Evolutionary conservation across 805 yeast species (phyloP), one percentile per base, ranked within the genome.

Genomic region (Torulaspora maleeae): DNA sequence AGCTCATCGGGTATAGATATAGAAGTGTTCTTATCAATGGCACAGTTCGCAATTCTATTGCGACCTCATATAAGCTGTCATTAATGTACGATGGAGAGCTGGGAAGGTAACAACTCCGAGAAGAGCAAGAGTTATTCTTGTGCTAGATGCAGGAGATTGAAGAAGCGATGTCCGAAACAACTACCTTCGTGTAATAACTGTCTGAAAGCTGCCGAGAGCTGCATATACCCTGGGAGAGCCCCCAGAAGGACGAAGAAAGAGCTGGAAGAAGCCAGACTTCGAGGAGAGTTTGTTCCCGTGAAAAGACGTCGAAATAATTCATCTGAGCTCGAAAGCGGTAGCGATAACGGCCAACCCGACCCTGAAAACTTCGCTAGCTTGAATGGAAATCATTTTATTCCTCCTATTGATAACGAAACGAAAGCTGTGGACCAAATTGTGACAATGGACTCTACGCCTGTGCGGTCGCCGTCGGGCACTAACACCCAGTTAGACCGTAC

Each of bases 141-240:
- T 54, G 57, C 69, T 13, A 55, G 78, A 32, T 77, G 81, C 53
- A 63, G 80, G 41, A 60, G 69, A 40, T 57, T 74, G 30, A 77
- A 76, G 59, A 76, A 76, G 58, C 73, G 71, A 50, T 77, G 81
- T 53, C 63, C 75, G 1, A 71, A 74, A 50, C 64, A 71, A 17
- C 44, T 58, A 1, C 79, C 80, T 0, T 58, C 52, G 13, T 77
- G 81, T 51, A 45, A 50, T 9, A 74, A 72, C 50, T 77, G 81
- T 50, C 38, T 35, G 9, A 69, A 63, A 45, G 68, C 72, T 6
- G 60, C 61, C 6, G 69, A 64, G 39, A 35, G 37, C 2, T 76
- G 80, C 53, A 62, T 60, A 33, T 75, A 76, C 51, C 71, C 73
- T 3, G 73, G 74, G 2, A 63, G 73, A 44, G 70, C 72, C 1